These are phyloP conservation scores for Aspergillus ustus DNA, from an alignment of 2,329 filamentous ascomycete species.

Conservation along the genomic window DNA sequence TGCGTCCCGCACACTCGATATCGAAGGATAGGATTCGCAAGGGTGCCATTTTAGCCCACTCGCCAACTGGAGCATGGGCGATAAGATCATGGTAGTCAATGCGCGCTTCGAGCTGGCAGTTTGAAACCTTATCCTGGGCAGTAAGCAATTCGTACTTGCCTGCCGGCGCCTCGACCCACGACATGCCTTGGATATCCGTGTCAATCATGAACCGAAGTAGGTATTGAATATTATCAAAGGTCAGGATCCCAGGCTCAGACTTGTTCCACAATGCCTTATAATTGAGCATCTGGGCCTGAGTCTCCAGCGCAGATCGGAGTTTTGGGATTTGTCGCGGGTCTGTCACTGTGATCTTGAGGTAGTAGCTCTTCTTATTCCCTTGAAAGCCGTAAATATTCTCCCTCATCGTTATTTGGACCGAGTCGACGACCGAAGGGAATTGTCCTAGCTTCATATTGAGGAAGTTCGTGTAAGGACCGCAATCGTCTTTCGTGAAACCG, in stretches of 20 bases:
- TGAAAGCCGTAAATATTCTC: slow-evolving; percentile 95
- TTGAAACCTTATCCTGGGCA: slow-evolving; percentile 74
- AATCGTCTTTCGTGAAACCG: slow-evolving; percentile 78
- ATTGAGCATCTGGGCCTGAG: slow-evolving; percentile 68
- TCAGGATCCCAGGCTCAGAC: slow-evolving; percentile 73
- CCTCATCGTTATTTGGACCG: slow-evolving; percentile 78
- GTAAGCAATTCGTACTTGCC: slow-evolving; percentile 73
- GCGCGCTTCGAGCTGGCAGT: slow-evolving; percentile 93
- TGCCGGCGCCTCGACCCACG: slow-evolving; percentile 87
- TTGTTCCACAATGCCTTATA: slow-evolving; percentile 89
- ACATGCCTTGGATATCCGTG: slow-evolving; percentile 92
- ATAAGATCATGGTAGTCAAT: slow-evolving; percentile 83
- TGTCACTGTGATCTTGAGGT: slow-evolving; percentile 89
- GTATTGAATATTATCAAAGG: slow-evolving; percentile 96
- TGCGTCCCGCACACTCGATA: slow-evolving; percentile 97
- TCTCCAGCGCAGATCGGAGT: slow-evolving; percentile 76
- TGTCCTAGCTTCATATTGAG: slow-evolving; percentile 80
- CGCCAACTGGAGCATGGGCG: slow-evolving; percentile 84
- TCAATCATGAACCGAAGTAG: slow-evolving; percentile 98
- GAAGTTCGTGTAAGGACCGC: slow-evolving; percentile 75
- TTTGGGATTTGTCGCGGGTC: slow-evolving; percentile 83
- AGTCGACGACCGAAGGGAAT: slow-evolving; percentile 74
- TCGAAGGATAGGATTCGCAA: slow-evolving; percentile 93
- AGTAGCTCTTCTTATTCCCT: slow-evolving; percentile 88
- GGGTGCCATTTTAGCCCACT: slow-evolving; percentile 98